Evolutionary conservation across 106 monocot genomes (phyloP), one percentile per base, ranked within the genome.

Genomic region (Apostasia ramifera): DNA sequence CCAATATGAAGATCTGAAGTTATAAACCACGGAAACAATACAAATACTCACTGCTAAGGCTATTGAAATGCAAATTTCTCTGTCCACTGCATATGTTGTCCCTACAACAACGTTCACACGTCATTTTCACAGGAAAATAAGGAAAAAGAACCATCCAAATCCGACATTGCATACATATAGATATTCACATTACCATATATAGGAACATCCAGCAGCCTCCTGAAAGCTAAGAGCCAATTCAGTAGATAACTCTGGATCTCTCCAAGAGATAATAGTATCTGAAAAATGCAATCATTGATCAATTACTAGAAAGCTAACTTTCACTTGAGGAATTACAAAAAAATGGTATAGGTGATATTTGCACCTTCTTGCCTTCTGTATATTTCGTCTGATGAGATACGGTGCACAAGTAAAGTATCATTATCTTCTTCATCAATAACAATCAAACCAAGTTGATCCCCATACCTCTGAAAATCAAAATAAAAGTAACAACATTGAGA

Each of bases 201-300:
- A 91, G 49, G 95, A 91, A 78, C 95, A 95, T 64, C 88, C 91
- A 5, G 86, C 78, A 70, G 95, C 77, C 72, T 95, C 95, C 65
- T 95, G 91, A 76, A 95, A 95, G 74, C 95, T 95, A 55, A 95
- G 83, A 72, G 95, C 95, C 70, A 91, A 80, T 61, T 95, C 95
- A 13, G 86, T 86, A 46, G 84, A 82, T 43, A 74, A 61, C 53
- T 88, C 84, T 72, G 79, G 76, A 80, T 91, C 95, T 71, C 88
- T 69, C 95, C 95, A 95, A n/a, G 91, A 91, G 49, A 95, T 95
- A 40, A 95, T 95, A 42, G 95, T 95, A 49, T 95, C 91, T 95
- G 75, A 54, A 76, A 41, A 73, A 61, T n/a, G 56, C 47, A 55
- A 26, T 8, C 66, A 72, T 66, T 7, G 6, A 64, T 8, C 59